These are phyloP conservation scores for Moesziomyces antarcticus DNA, from an alignment of 1,284 basidiomycete genomes.

Conservation along the genomic window DNA sequence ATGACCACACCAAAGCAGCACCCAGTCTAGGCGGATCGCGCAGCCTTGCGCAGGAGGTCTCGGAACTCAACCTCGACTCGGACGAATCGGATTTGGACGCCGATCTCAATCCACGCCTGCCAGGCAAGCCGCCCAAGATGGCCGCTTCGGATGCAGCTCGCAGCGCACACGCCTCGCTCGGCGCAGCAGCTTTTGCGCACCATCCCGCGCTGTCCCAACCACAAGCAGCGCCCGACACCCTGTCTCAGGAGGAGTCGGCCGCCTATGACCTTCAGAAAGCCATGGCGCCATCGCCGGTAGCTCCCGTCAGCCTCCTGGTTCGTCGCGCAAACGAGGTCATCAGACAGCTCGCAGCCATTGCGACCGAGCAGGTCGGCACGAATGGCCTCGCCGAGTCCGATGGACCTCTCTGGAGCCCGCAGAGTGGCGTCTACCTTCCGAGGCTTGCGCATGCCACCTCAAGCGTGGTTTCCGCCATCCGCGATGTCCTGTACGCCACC, in stretches of 20 bases:
- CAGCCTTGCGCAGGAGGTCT: slow-evolving; percentile 15
- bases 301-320: slow-evolving; percentile 31
- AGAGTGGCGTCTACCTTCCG: slow-evolving; percentile 27
- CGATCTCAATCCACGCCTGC: slow-evolving; percentile 30
- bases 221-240: slow-evolving; percentile 17
- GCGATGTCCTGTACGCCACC: slow-evolving; percentile 50
- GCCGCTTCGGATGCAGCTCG: slow-evolving; percentile 3
- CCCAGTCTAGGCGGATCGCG: slow-evolving; percentile 12
- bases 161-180: slow-evolving; percentile 3
- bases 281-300: slow-evolving; percentile 20
- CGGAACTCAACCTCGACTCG: slow-evolving; percentile 36
- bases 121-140: slow-evolving; percentile 42
- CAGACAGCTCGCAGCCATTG: slow-evolving; percentile 40
- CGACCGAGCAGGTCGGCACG: slow-evolving; percentile 45
- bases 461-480: slow-evolving; percentile 41
- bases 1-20: slow-evolving; percentile 8
- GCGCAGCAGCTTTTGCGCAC: slow-evolving; percentile 24
- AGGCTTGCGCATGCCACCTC: slow-evolving; percentile 37
- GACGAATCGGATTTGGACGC: slow-evolving; percentile 47
- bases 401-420: slow-evolving; percentile 12
- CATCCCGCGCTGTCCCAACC: slow-evolving; percentile 36
- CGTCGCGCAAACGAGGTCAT: slow-evolving; percentile 49
- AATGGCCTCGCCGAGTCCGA: slow-evolving; percentile 46
- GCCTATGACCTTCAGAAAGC: slow-evolving; percentile 47
- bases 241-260: slow-evolving; percentile 40